phyloP scores from a whole-genome alignment of 257 asterid species.

The Buddleja alternifolia region DNA sequence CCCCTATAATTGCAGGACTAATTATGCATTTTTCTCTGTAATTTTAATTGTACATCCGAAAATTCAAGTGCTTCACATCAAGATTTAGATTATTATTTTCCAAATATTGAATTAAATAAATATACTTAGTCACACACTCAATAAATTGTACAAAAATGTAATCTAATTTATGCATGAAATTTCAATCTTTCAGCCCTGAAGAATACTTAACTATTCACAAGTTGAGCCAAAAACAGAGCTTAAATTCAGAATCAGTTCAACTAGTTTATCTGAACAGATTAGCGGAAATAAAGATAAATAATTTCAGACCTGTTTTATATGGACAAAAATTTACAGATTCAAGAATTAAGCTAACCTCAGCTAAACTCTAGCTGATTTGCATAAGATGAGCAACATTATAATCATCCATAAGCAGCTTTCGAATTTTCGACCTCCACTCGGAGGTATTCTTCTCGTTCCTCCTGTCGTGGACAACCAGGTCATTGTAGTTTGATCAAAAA shows the following conservation, averaged over 20 bases:
- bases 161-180: neutral
- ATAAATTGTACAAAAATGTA: neutral
- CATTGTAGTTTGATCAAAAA: conserved; percentile 80
- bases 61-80: too few relatives aligned
- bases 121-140: neutral
- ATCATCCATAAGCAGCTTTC: conserved; percentile 82
- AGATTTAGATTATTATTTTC: too few relatives aligned
- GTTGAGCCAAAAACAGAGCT: neutral
- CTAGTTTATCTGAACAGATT: conserved; percentile 12
- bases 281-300: neutral
- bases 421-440: conserved; percentile 87
- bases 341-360: conserved; percentile 30
- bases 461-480: conserved; percentile 83
- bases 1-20: too few relatives aligned
- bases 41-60: too few relatives aligned
- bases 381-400: conserved; percentile 44
- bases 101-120: too few relatives aligned
- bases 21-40: too few relatives aligned
- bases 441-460: conserved; percentile 58
- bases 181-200: neutral
- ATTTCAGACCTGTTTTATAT: neutral
- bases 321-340: conserved; percentile 28
- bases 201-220: conserved; percentile 13
- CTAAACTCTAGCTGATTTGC: conserved; percentile 52
- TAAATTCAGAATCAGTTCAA: neutral